phyloP scores from a whole-genome alignment of 176 grass and related monocot species.

The Canna indica region DNA sequence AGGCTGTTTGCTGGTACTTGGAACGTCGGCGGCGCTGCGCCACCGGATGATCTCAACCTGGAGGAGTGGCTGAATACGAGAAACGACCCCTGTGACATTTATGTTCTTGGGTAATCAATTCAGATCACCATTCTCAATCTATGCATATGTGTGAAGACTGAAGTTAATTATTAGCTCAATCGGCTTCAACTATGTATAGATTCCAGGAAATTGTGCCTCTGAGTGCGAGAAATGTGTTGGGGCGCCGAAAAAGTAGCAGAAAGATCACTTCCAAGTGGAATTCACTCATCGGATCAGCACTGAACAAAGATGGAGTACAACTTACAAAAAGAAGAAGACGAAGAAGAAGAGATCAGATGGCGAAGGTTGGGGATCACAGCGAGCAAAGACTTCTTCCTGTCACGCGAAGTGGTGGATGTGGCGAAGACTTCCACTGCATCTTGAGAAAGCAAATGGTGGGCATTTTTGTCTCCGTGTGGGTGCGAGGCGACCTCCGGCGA shows the following conservation, averaged over 20 bases:
- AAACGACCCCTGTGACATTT: constrained; percentile 63
- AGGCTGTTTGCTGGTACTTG: constrained; percentile 84
- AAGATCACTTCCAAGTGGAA: constrained; percentile 65
- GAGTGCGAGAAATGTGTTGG: constrained; percentile 73
- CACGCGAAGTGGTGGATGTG: constrained; percentile 12
- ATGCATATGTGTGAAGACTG: no score
- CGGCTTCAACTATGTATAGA: constrained; percentile 26
- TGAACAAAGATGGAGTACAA: constrained; percentile 34
- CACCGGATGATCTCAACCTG: constrained; percentile 64
- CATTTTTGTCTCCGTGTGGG: constrained; percentile 69
- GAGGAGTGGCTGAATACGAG: constrained; percentile 66
- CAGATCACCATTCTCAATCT: not conserved
- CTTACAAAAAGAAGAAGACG: not conserved
- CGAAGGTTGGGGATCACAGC: no score
- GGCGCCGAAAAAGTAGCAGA: constrained; percentile 53
- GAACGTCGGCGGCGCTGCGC: constrained; percentile 68
- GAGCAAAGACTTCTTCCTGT: constrained; percentile 19
- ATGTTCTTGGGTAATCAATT: constrained; percentile 69
- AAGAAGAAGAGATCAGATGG: not conserved
- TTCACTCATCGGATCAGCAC: constrained; percentile 42
- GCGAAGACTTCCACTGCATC: constrained; percentile 46
- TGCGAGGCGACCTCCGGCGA: constrained; percentile 41
- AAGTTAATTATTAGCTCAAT: no score
- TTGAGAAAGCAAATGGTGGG: constrained; percentile 95
- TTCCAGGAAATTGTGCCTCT: constrained; percentile 94